A percentile compares a stretch with the other conserved stretches of the same genome.
phyloP scores from a whole-genome alignment of 305 asterid species.

The Lippia alba region DNA sequence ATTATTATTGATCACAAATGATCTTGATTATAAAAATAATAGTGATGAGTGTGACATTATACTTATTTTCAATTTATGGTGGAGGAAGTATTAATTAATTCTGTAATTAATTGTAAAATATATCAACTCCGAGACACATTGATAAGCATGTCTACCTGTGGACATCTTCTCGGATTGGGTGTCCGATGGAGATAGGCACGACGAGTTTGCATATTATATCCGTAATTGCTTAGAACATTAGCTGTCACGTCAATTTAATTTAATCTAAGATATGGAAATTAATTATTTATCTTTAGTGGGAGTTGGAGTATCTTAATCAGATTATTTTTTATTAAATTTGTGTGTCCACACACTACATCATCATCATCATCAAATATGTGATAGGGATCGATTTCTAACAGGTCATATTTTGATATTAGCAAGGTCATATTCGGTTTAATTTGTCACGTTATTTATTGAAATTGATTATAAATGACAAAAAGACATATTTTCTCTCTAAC shows the following conservation, averaged over 20 bases:
- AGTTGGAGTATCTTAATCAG: slow-evolving; percentile 30
- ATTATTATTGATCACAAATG: too few relatives aligned
- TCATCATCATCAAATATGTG: slow-evolving; percentile 9
- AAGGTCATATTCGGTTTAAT: neutral
- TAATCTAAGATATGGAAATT: slow-evolving; percentile 4
- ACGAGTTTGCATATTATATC: slow-evolving; percentile 23
- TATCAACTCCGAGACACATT: neutral
- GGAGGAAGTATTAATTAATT: too few relatives aligned
- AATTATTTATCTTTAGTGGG: slow-evolving; percentile 34
- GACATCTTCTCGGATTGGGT: slow-evolving; percentile 26
- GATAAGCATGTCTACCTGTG: neutral
- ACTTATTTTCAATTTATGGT: too few relatives aligned
- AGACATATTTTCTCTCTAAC: too few relatives aligned
- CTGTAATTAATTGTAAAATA: too few relatives aligned
- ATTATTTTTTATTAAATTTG: neutral
- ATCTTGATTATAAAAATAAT: too few relatives aligned
- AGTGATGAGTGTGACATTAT: too few relatives aligned
- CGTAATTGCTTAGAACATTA: neutral
- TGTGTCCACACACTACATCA: neutral
- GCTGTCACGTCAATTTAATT: slow-evolving; percentile 32
- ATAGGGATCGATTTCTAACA: neutral
- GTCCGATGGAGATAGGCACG: slow-evolving; percentile 29
- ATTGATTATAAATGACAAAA: neutral
- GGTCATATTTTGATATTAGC: too few relatives aligned
- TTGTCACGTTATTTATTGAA: neutral